Base-by-base conservation (phyloP, 208 protist genomes). In the Balamuthia mandrillaris region DNA sequence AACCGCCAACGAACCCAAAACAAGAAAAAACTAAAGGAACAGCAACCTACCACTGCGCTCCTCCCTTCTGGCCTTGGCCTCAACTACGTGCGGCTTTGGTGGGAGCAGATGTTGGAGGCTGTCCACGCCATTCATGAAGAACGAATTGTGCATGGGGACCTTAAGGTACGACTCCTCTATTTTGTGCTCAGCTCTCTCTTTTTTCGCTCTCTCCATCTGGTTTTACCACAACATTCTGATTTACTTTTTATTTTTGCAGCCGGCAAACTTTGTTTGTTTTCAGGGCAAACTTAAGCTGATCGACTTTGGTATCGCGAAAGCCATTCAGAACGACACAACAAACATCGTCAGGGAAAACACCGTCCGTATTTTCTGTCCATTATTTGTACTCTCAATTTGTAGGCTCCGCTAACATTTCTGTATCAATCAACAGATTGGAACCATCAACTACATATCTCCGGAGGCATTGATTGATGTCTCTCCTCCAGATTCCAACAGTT, bases 271-370 rank as follows among this genome's bases (percentile, higher is more conserved):
- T 77, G 82, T 96, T 0, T 84, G 91, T 0, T 91, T 96, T 5
- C 56, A 92, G 37, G 95, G 93, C 7, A 37, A 37, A 42, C 85
- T 96, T 1, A 96, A 96, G 87, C 72, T 96, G 21, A 96, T 96
- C 58, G 95, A 96, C 86, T 96, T 96, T 93, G 95, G 95, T 42
- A 96, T 96, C 78, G 95, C 95, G 0, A 92, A 95, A 51, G 78
- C 65, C 4, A 93, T 96, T 5, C 58, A 92, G 41, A 70, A 83
- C 16, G 92, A 94, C 29, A 93, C 90, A 0, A 96, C 94, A 1
- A 92, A 92, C 49, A 91, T 96, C 52, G 33, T 92, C 9, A 63
- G 91, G 27, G 90, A 96, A n/a, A 58, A 33, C 42, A 60, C 44
- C 29, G 7, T 21, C 29, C 51, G 10, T 1, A 29, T 37, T 9